Percentiles rank a stretch among this genome's conserved stretches.
These are phyloP conservation scores for Calycina marina DNA, from an alignment of 2,329 filamentous ascomycete species.

Conservation along the genomic window DNA sequence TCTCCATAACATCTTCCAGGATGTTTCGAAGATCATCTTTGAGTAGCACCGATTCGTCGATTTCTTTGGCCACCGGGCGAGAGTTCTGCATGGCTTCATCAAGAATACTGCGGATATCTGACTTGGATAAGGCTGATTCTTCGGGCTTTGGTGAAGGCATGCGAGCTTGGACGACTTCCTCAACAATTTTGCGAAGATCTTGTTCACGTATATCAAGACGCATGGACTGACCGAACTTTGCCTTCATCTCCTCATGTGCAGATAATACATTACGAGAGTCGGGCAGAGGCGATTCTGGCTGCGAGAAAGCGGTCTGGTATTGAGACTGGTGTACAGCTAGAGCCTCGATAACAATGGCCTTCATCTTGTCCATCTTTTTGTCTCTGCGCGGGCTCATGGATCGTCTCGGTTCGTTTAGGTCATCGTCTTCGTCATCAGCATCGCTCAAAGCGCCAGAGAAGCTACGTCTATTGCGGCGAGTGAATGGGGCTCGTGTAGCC, in stretches of 20 bases:
- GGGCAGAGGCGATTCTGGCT: slow-evolving; percentile 14
- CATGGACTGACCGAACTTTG: slow-evolving; percentile 33
- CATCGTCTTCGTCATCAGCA: slow-evolving; percentile 88
- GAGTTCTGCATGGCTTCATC: slow-evolving; percentile 47
- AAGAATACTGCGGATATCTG: slow-evolving; percentile 40
- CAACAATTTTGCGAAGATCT: slow-evolving; percentile 46
- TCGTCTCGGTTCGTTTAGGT: slow-evolving; percentile 40
- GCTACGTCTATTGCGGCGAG: slow-evolving; percentile 46
- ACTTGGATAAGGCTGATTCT: background rate
- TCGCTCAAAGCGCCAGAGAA: slow-evolving; percentile 63
- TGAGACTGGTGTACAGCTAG: slow-evolving; percentile 41
- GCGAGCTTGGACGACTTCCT: slow-evolving; percentile 45
- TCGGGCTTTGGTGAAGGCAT: slow-evolving; percentile 34
- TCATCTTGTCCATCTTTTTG: slow-evolving; percentile 71
- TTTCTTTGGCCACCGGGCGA: slow-evolving; percentile 34
- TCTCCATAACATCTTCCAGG: slow-evolving; percentile 47
- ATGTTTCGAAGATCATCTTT: slow-evolving; percentile 34
- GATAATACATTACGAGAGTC: slow-evolving; percentile 39
- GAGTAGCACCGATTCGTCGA: slow-evolving; percentile 19
- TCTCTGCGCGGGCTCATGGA: slow-evolving; percentile 68
- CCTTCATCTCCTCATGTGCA: slow-evolving; percentile 49
- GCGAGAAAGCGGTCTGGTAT: slow-evolving; percentile 17
- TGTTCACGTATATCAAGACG: slow-evolving; percentile 32
- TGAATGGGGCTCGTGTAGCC: slow-evolving; percentile 38
- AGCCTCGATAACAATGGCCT: slow-evolving; percentile 57